Percentiles rank a stretch among this genome's conserved stretches.
These are phyloP conservation scores for Emergomyces orientalis DNA, from an alignment of 2,329 filamentous ascomycete species.

Conservation along the genomic window DNA sequence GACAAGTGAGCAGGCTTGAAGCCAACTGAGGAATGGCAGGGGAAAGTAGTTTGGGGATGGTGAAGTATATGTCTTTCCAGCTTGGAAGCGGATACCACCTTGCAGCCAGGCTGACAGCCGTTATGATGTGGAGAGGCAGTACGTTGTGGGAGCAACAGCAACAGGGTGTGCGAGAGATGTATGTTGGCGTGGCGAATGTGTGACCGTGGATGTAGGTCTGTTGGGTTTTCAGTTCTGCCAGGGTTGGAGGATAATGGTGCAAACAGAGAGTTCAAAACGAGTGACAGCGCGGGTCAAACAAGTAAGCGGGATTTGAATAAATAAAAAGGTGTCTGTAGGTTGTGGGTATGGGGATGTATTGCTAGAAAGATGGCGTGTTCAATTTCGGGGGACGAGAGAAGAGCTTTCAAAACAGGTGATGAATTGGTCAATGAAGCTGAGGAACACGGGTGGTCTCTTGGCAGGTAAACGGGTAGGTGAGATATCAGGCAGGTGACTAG, in stretches of 20 bases:
- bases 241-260: not conserved
- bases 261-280: not conserved
- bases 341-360: not conserved
- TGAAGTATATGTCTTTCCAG: not conserved
- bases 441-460: not conserved
- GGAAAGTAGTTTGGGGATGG: not conserved
- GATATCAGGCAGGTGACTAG: not conserved
- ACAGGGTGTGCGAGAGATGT: not conserved
- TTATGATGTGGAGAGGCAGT: not conserved
- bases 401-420: not conserved
- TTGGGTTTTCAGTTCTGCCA: not conserved
- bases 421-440: not conserved
- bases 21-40: not conserved
- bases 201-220: not conserved
- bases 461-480: not conserved
- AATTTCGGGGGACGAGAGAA: not conserved
- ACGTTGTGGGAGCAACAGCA: not conserved
- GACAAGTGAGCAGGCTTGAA: constrained; percentile 15
- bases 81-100: not conserved
- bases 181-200: not conserved
- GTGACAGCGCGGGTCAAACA: not conserved
- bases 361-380: not conserved
- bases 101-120: not conserved
- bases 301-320: not conserved
- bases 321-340: not conserved